Percentiles rank a stretch among this genome's conserved stretches.
These are phyloP conservation scores for Suhomyces coccinellae DNA, from an alignment of 1,139 yeast species.

Conservation along the genomic window DNA sequence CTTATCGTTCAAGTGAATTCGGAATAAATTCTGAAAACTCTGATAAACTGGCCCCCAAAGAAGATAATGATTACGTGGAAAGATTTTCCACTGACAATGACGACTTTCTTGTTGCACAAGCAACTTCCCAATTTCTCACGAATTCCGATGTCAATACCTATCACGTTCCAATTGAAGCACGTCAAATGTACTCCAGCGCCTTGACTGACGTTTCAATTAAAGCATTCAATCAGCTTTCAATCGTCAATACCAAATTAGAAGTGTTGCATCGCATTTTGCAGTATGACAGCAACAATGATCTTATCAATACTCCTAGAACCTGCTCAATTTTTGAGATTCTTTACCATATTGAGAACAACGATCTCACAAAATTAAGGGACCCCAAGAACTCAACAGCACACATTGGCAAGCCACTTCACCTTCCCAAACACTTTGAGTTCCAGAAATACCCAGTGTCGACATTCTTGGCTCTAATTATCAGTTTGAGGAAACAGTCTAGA, in stretches of 20 bases:
- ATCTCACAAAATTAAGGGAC: conserved; percentile 26
- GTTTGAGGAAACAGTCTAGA: conserved; percentile 49
- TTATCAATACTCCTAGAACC: conserved; percentile 43
- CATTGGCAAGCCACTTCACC: conserved; percentile 18
- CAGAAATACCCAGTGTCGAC: conserved; percentile 25
- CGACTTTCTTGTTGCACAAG: conserved; percentile 40
- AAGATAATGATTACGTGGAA: not conserved
- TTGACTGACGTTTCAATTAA: conserved; percentile 33
- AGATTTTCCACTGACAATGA: conserved; percentile 12
- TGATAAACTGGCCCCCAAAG: not conserved
- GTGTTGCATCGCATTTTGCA: conserved; percentile 56
- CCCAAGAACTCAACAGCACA: conserved; percentile 18
- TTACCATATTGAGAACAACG: conserved; percentile 28
- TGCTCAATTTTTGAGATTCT: conserved; percentile 52
- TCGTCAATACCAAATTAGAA: conserved; percentile 43
- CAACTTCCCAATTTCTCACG: conserved; percentile 38
- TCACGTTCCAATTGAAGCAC: conserved; percentile 37
- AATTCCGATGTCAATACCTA: conserved; percentile 41
- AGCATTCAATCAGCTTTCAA: conserved; percentile 18
- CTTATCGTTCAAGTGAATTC: not conserved
- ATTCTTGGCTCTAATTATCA: conserved; percentile 46
- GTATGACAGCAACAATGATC: conserved; percentile 41
- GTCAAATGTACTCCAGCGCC: conserved; percentile 30
- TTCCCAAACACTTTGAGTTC: conserved; percentile 12
- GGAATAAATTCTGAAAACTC: not conserved